A percentile compares a stretch with the other conserved stretches of the same genome.
Evolutionary conservation across 495 filamentous ascomycete genomes (phyloP).

Genomic region (Elaphomyces granulatus): DNA sequence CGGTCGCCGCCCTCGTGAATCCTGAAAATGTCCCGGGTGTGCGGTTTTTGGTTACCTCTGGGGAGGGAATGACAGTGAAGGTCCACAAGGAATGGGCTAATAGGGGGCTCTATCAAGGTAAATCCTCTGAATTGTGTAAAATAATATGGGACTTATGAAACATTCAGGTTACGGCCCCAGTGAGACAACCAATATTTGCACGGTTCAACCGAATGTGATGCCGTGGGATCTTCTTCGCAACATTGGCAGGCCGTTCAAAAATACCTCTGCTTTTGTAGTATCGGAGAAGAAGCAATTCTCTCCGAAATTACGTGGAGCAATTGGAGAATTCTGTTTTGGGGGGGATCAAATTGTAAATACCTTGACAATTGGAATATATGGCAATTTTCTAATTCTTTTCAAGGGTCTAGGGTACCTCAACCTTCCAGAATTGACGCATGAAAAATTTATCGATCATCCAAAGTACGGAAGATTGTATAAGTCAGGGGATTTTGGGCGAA

Average conservation of each 20-base stretch:
- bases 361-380: neutral
- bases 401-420: conserved; percentile 49
- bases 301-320: conserved; percentile 46
- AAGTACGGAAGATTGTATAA: conserved; percentile 53
- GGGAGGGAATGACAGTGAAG: conserved; percentile 52
- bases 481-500: conserved; percentile 54
- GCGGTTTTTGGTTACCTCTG: conserved; percentile 51
- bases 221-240: conserved; percentile 35
- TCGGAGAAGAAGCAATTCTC: conserved; percentile 22
- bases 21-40: conserved; percentile 49
- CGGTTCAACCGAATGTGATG: conserved; percentile 36
- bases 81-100: conserved; percentile 52
- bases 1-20: conserved; percentile 51
- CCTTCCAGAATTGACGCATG: conserved; percentile 35
- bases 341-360: conserved; percentile 51
- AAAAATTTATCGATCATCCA: conserved; percentile 51
- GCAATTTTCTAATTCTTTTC: neutral
- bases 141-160: neutral
- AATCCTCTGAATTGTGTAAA: conserved; percentile 3
- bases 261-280: conserved; percentile 58
- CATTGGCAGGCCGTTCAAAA: conserved; percentile 50
- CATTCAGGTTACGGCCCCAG: conserved; percentile 48
- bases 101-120: conserved; percentile 51
- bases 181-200: conserved; percentile 65
- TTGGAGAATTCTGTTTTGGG: conserved; percentile 75